These are phyloP conservation scores for Lyophyllum semitale DNA, from an alignment of 768 basidiomycete genomes.

Conservation along the genomic window DNA sequence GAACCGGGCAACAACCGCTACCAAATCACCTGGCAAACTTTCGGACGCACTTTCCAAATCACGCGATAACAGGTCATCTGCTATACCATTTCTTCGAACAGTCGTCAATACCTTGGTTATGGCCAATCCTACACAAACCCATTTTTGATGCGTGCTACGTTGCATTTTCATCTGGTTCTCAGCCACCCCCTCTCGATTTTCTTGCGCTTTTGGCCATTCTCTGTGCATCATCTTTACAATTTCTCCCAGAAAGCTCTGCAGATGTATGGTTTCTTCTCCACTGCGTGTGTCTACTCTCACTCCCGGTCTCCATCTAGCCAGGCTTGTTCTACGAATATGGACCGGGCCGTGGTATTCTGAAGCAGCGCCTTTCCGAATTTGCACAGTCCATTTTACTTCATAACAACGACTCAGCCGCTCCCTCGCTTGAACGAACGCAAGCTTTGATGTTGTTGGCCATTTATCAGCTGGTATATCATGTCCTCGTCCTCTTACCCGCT, in stretches of 20 bases:
- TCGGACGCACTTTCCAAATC: conserved; percentile 16
- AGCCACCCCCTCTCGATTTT: conserved; percentile 14
- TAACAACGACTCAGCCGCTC: conserved; percentile 1
- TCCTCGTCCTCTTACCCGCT: not conserved
- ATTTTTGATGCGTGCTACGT: conserved; percentile 13
- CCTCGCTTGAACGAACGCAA: conserved; percentile 15
- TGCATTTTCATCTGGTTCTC: conserved; percentile 6
- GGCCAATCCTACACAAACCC: conserved; percentile 16
- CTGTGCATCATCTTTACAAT: conserved; percentile 18
- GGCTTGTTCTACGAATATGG: conserved; percentile 10
- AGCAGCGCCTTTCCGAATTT: conserved; percentile 16
- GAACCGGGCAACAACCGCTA: not conserved
- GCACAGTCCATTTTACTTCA: conserved; percentile 9
- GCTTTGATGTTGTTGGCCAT: conserved; percentile 12
- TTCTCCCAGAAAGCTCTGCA: conserved; percentile 13
- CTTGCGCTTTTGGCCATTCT: conserved; percentile 15
- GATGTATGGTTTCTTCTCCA: conserved; percentile 11
- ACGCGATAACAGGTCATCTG: conserved; percentile 13
- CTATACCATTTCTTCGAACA: conserved; percentile 18
- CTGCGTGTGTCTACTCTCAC: not conserved
- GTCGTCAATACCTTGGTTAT: conserved; percentile 16
- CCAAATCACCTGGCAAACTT: conserved; percentile 8
- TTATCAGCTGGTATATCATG: conserved; percentile 9
- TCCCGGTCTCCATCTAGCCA: conserved; percentile 1
- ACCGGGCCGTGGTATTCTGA: conserved; percentile 14